Evolutionary conservation across 345 rosid genomes (phyloP), one percentile per base, ranked within the genome.

Genomic region (Erodium maritimum): DNA sequence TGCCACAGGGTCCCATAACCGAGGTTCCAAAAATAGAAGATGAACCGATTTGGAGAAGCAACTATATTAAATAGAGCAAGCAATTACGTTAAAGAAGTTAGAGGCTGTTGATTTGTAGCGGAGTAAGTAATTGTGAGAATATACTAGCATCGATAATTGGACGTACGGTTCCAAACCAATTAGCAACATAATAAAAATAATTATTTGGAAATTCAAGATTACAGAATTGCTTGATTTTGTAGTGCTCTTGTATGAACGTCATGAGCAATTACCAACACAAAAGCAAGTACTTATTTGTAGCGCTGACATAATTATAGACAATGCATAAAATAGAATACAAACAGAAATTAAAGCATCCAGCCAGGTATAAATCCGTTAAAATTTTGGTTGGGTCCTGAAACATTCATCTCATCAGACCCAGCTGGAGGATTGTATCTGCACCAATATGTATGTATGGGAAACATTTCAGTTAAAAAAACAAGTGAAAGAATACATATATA

Each of bases 361-460:
- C 77, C 79, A 19, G 80, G 80, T 25, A 81, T 54, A 68, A 55
- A 81, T 54, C 82, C 86, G 21, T 52, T 67, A 42, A 60, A 55
- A 25, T 65, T 70, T 51, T 71, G 81, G 25, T 50, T 55, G 3
- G 65, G 64, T 1, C 37, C 68, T 21, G 59, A 54, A 54, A 21
- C 65, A 56, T 50, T 62, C 22, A 62, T 51, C 46, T 69, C 73
- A 25, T 69, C 80, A 48, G 57, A 58, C 14, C 48, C 61, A 51
- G 60, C 54, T 10, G 59, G 71, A 57, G 56, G 71, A 57, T 65
- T 67, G 71, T 80, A 77, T 54, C 81, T 80, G 80, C 10, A 52
- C 13, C 52, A 23, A 17, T 18, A 19, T 17, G 56, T 13, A n/a
- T n/a, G n/a, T n/a, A n/a, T n/a, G n/a, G n/a, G 22, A 12, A 4